Base-by-base conservation (phyloP, 768 basidiomycete genomes). In the Myochromella boudieri region DNA sequence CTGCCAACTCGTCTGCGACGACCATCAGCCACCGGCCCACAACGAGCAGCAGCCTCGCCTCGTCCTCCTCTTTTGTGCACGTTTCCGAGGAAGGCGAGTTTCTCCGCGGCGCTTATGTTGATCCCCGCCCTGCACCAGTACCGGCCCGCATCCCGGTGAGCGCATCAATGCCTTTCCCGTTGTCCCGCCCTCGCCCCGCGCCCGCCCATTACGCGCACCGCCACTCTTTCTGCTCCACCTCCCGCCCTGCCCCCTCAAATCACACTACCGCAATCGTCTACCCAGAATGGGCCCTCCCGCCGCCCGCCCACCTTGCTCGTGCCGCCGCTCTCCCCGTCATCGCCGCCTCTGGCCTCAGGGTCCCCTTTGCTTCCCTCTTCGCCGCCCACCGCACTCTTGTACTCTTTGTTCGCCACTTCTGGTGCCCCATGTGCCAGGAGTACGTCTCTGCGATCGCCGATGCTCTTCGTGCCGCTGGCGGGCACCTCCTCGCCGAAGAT, bases 341-440 rank as follows among this genome's bases (percentile, higher is more conserved):
- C 33, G 77, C 81, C 31, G 81, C 86, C 50, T 78, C 79, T 11
- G 92, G 91, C 3, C 56, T 80, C 7, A 74, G 78, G 7, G 70
- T 87, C 44, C 70, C 66, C 27, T 92, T 95, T 51, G 85, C 87
- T 0, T 77, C 83, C 18, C 63, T 95, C 31, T 84, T 85, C 57
- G 71, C 57, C 25, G 51, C 58, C 6, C 70, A 69, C 38, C 69
- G 69, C 47, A 86, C 85, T 0, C 76, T 93, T 52, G 82, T 92
- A 42, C 67, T 93, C 32, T 95, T 95, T 69, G 85, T 97, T 52
- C 75, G 93, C 33, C 89, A 92, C 64, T 93, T 93, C 67, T 89
- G 84, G 87, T 94, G 91, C 60, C 85, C 88, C 0, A 66, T 83
- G 10, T 91, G 89, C 63, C 90, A 92, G 59, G 92, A 95, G 63